Evolutionary conservation across 2,329 filamentous ascomycete genomes (phyloP).

Genomic region (Hypocrella siamensis): DNA sequence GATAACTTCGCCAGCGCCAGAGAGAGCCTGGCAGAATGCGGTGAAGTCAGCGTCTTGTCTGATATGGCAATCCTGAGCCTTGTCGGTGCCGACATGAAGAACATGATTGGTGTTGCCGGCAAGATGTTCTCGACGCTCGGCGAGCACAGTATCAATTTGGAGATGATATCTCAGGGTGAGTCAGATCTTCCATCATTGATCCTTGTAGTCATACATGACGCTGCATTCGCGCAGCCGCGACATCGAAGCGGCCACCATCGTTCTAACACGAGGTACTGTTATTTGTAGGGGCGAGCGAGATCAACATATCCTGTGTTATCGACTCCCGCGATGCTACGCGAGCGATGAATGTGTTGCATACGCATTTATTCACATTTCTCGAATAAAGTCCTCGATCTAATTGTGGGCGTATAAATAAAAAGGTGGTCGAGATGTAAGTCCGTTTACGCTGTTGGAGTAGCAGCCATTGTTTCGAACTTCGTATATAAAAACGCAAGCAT

Average conservation of each 20-base stretch:
- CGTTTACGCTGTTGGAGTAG: too few species aligned
- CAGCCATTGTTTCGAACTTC: too few species aligned
- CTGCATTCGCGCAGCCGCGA: too few species aligned
- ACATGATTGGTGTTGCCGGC: slow-evolving; percentile 88
- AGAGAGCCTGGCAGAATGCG: slow-evolving; percentile 61
- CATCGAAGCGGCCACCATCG: too few species aligned
- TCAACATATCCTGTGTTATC: slow-evolving; percentile 98
- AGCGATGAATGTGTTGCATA: slow-evolving; percentile 92
- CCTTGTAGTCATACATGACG: too few species aligned
- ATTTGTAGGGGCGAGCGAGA: slow-evolving; percentile 94
- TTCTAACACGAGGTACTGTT: too few species aligned
- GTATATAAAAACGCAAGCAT: too few species aligned
- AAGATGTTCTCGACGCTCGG: slow-evolving; percentile 91
- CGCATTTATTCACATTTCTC: slow-evolving; percentile 92
- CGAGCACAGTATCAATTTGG: slow-evolving; percentile 88
- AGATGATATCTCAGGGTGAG: slow-evolving; percentile 97
- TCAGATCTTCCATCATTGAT: background rate
- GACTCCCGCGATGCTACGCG: slow-evolving; percentile 80
- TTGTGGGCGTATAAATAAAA: background rate
- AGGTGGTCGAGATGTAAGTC: background rate
- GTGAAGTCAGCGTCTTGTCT: slow-evolving; percentile 77
- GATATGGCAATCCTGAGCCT: slow-evolving; percentile 93
- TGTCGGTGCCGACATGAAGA: slow-evolving; percentile 92
- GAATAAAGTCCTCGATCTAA: too few species aligned
- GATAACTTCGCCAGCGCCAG: slow-evolving; percentile 52